These are phyloP conservation scores for Solanum pimpinellifolium DNA, from an alignment of 257 asterid genomes.

Conservation along the genomic window DNA sequence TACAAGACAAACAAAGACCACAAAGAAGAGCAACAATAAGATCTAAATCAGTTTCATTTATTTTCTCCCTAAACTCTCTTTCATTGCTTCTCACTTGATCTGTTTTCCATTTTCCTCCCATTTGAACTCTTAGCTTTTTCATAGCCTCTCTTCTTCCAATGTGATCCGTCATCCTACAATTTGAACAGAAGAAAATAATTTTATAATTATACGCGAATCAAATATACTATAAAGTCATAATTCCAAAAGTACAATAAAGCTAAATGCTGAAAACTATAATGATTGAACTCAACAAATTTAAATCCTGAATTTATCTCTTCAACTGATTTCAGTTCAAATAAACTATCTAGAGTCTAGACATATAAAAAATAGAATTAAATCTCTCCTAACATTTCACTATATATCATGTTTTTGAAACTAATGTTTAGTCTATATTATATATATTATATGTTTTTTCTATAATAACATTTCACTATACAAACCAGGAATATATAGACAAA, in stretches of 20 bases:
- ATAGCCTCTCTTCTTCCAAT: conserved; percentile 27
- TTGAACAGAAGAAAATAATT: neutral
- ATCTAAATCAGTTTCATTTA: neutral
- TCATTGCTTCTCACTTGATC: neutral
- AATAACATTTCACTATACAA: no score
- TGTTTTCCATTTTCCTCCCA: conserved; percentile 2
- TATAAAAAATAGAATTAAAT: neutral
- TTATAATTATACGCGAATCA: neutral
- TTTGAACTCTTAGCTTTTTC: conserved; percentile 3
- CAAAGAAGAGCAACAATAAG: neutral
- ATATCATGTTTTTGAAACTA: neutral
- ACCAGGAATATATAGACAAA: no score
- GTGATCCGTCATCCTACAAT: conserved; percentile 29
- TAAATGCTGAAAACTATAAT: neutral
- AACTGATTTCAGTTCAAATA: neutral
- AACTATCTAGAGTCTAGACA: neutral
- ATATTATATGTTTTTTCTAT: no score
- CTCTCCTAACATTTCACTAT: neutral
- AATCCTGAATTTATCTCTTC: fast-evolving
- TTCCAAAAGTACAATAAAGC: neutral
- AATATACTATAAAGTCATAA: no score
- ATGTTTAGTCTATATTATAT: no score
- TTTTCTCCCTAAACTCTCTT: neutral
- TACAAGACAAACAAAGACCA: neutral
- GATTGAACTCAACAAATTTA: neutral